Percentiles rank a stretch among this genome's conserved stretches.
phyloP scores from a whole-genome alignment of 176 grass and related monocot genomes.

The Phyllostachys edulis region DNA sequence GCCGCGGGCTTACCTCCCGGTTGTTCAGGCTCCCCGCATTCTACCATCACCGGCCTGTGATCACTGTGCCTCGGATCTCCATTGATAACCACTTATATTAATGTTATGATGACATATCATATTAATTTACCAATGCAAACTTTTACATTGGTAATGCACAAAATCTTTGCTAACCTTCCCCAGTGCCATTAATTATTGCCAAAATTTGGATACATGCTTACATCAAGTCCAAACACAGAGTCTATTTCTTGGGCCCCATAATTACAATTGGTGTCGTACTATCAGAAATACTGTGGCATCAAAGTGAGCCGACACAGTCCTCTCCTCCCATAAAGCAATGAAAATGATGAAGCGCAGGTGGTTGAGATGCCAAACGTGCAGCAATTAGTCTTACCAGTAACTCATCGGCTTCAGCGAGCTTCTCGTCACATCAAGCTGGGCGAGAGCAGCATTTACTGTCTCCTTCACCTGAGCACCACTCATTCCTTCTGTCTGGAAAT shows the following conservation, averaged over 20 bases:
- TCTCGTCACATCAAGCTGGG: conserved; percentile 13
- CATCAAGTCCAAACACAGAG: not conserved
- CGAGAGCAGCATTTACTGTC: conserved; percentile 8
- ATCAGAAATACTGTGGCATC: not conserved
- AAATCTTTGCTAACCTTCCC: not conserved
- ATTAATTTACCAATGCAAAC: not conserved
- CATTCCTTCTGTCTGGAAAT: conserved; percentile 28
- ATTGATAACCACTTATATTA: not conserved
- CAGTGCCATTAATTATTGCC: not conserved
- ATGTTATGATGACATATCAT: not conserved
- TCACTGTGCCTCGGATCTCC: no score
- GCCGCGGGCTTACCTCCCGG: no score
- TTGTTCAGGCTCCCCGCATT: no score
- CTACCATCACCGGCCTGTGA: no score
- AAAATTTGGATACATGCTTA: not conserved
- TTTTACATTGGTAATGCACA: not conserved
- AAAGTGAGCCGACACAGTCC: not conserved
- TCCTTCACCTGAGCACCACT: conserved; percentile 9
- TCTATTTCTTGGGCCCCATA: not conserved
- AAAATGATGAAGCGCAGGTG: not conserved
- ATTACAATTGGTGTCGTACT: not conserved
- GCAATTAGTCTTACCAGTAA: not conserved
- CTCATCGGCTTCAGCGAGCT: not conserved
- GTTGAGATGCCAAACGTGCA: not conserved
- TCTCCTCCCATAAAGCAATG: not conserved